These are phyloP conservation scores for Yamadazyma diddensiae DNA, from an alignment of 1,139 yeast genomes.

Conservation along the genomic window DNA sequence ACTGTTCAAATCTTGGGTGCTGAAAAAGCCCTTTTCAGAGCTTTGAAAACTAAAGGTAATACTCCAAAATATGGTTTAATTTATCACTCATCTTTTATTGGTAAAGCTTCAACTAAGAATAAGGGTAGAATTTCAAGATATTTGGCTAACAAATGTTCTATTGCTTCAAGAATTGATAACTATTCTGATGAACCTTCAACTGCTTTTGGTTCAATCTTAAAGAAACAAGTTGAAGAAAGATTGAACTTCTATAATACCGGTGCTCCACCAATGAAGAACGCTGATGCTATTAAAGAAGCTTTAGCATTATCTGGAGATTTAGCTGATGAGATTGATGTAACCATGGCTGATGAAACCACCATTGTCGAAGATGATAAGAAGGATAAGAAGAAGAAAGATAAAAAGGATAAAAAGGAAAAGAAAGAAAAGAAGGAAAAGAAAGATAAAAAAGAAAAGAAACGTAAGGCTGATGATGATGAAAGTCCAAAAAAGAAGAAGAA, in stretches of 20 bases:
- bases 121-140: constrained; percentile 99
- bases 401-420: constrained; percentile 42
- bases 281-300: constrained; percentile 92
- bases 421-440: constrained; percentile 55
- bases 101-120: constrained; percentile 95
- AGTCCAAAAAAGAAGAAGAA: constrained; percentile 46
- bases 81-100: constrained; percentile 95
- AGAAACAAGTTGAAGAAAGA: constrained; percentile 97
- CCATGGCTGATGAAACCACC: constrained; percentile 15
- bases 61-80: constrained; percentile 98
- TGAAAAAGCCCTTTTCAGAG: constrained; percentile 98
- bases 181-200: constrained; percentile 84
- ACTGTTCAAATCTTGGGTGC: constrained; percentile 99
- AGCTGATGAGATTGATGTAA: constrained; percentile 21
- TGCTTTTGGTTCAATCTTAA: constrained; percentile 85
- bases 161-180: constrained; percentile 97
- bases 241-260: constrained; percentile 95
- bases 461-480: constrained; percentile 50
- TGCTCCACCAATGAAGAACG: constrained; percentile 92
- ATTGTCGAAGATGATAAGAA: constrained; percentile 33
- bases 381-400: constrained; percentile 45
- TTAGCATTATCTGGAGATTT: constrained; percentile 58
- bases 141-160: constrained; percentile 97
- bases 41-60: constrained; percentile 95
- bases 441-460: constrained; percentile 56